Conservation (phyloP, 371 early-diverging fungal species). For the Mortierella sp. region DNA sequence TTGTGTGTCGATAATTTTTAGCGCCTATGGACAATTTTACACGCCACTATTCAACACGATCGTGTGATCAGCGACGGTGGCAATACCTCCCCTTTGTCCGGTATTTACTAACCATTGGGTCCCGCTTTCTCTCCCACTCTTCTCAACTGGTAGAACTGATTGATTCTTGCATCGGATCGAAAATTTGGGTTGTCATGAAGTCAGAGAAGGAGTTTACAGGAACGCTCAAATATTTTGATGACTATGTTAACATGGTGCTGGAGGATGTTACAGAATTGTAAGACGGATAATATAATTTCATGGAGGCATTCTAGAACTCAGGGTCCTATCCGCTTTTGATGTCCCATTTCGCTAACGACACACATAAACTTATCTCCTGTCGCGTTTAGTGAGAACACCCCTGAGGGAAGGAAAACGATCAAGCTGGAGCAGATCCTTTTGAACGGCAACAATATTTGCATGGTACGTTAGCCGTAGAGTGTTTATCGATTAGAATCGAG, state of each 20-base stretch:
- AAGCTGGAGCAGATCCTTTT: constrained; percentile 91
- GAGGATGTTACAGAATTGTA: constrained; percentile 97
- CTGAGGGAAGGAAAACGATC: constrained; percentile 80
- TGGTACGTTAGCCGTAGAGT: constrained; percentile 64
- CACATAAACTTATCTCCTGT: constrained; percentile 5
- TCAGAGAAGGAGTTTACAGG: constrained; percentile 96
- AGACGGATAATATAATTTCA: constrained; percentile 8
- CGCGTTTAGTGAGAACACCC: constrained; percentile 76
- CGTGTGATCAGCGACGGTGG: not conserved
- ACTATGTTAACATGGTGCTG: constrained; percentile 98
- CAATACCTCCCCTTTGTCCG: not conserved
- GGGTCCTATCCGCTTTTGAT: not conserved
- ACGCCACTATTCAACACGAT: not conserved
- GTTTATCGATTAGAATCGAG: not conserved
- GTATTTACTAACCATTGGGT: not conserved
- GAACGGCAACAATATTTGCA: constrained; percentile 97
- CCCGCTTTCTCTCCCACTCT: not conserved
- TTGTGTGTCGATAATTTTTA: not conserved
- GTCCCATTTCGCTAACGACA: not conserved
- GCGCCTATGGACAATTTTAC: not conserved
- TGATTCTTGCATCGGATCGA: constrained; percentile 97
- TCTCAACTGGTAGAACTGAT: constrained; percentile 81
- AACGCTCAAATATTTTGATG: constrained; percentile 96
- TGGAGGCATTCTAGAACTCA: not conserved
- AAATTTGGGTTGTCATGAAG: constrained; percentile 98